Evolutionary conservation across 2,329 filamentous ascomycete species (phyloP).

Genomic region (Epichloe bromicola): DNA sequence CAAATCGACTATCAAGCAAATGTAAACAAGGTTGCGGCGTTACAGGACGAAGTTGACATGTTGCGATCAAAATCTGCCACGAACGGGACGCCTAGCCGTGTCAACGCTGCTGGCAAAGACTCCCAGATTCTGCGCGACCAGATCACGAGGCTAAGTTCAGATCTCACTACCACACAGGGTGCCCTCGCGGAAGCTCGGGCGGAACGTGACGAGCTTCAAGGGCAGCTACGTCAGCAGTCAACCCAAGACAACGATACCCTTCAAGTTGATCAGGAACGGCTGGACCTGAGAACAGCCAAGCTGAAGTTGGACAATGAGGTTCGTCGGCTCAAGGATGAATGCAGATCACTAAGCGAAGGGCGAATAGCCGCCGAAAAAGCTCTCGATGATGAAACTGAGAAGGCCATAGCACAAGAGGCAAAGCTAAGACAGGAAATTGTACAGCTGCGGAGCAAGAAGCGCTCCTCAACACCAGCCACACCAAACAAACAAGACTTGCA

Average conservation of each 20-base stretch:
- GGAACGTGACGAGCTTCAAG: constrained; percentile 54
- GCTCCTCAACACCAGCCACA: constrained; percentile 30
- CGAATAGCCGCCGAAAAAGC: constrained; percentile 48
- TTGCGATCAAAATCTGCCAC: constrained; percentile 33
- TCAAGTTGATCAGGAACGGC: constrained; percentile 53
- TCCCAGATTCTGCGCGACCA: constrained; percentile 52
- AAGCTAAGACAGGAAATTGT: constrained; percentile 43
- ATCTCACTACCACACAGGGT: constrained; percentile 45
- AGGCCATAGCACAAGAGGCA: constrained; percentile 52
- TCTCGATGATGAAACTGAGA: constrained; percentile 52
- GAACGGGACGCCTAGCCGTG: constrained; percentile 21
- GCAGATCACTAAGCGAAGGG: constrained; percentile 40
- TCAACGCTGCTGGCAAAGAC: constrained; percentile 44
- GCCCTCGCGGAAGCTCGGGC: constrained; percentile 45
- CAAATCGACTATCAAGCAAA: constrained; percentile 50
- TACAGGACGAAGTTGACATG: constrained; percentile 68
- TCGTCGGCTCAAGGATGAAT: constrained; percentile 52
- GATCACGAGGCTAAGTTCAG: constrained; percentile 42
- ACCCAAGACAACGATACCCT: constrained; percentile 46
- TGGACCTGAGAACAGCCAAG: constrained; percentile 55
- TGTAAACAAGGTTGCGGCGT: constrained; percentile 49
- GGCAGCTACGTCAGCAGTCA: constrained; percentile 41
- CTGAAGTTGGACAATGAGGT: constrained; percentile 55
- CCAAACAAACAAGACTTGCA: constrained; percentile 40
- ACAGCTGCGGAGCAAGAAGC: constrained; percentile 34